Percentiles rank a stretch among this genome's conserved stretches.
Conservation (phyloP, 1,139 yeast species). For the Debaryomyces robertsiae region DNA sequence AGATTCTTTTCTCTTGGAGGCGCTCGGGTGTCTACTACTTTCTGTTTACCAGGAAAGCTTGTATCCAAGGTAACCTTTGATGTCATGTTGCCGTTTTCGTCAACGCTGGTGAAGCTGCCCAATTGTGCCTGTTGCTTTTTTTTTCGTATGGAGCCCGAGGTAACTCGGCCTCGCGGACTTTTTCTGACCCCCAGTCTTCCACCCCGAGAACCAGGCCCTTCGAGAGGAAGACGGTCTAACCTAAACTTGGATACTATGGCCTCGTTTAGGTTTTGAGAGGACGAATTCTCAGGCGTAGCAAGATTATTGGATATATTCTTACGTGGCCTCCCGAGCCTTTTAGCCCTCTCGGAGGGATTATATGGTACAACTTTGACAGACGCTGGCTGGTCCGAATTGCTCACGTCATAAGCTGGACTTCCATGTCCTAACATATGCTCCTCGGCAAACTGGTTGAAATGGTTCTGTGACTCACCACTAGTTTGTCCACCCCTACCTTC, state of each 20-base stretch:
- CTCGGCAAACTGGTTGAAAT: conserved; percentile 5
- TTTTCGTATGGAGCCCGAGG: conserved; percentile 24
- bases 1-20: too few relatives aligned
- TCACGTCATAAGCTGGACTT: conserved; percentile 2
- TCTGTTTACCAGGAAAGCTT: neutral
- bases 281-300: conserved; percentile 29
- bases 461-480: neutral
- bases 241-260: conserved; percentile 40
- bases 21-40: too few relatives aligned
- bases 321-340: conserved; percentile 42
- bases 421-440: conserved; percentile 5
- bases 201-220: conserved; percentile 50
- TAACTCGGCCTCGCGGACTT: conserved; percentile 32
- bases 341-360: conserved; percentile 33
- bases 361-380: conserved; percentile 34
- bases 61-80: conserved; percentile 5
- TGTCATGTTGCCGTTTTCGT: conserved; percentile 5
- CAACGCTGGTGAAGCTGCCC: conserved; percentile 10
- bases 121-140: conserved; percentile 26
- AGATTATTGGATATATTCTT: conserved; percentile 25
- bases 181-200: conserved; percentile 29
- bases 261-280: conserved; percentile 34
- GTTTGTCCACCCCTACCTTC: conserved; percentile 7
- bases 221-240: conserved; percentile 40
- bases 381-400: conserved; percentile 3